A percentile compares a stretch with the other conserved stretches of the same genome.
Conservation (phyloP, 805 yeast species). For the Schwanniomyces occidentalis region DNA sequence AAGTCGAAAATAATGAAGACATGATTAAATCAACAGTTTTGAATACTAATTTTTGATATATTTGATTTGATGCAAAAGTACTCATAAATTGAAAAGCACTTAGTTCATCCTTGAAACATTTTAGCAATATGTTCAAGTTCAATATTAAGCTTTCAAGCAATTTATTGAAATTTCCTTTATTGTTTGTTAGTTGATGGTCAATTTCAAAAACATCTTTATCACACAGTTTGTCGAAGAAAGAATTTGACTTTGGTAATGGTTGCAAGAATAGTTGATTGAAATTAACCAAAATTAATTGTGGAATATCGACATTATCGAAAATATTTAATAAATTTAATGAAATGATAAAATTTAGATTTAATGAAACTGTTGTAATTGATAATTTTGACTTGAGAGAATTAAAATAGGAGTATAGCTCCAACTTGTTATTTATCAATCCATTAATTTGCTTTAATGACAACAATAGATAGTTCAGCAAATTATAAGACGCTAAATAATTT, state of each 20-base stretch:
- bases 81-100: conserved; percentile 10
- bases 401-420: conserved; percentile 15
- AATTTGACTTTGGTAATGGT: conserved; percentile 30
- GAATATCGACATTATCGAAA: conserved; percentile 10
- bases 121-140: conserved; percentile 9
- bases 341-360: conserved; percentile 19
- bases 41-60: conserved; percentile 12
- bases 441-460: conserved; percentile 9
- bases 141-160: conserved; percentile 8
- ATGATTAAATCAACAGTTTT: conserved; percentile 16
- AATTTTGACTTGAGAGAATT: conserved; percentile 20
- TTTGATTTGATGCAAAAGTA: conserved; percentile 4
- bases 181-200: conserved; percentile 2
- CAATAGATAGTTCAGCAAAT: conserved; percentile 8
- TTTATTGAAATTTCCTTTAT: conserved; percentile 5
- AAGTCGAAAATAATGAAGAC: conserved; percentile 15
- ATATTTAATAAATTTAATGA: conserved; percentile 12
- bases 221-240: conserved; percentile 10
- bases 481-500: conserved; percentile 10
- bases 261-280: conserved; percentile 23
- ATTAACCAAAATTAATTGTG: conserved; percentile 11
- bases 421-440: conserved; percentile 9
- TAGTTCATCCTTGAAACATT: conserved; percentile 16
- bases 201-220: conserved; percentile 8
- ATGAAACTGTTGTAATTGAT: conserved; percentile 17